Evolutionary conservation across 176 grass and related monocot genomes (phyloP), one percentile per base, ranked within the genome.

Genomic region (Oryza longistaminata): DNA sequence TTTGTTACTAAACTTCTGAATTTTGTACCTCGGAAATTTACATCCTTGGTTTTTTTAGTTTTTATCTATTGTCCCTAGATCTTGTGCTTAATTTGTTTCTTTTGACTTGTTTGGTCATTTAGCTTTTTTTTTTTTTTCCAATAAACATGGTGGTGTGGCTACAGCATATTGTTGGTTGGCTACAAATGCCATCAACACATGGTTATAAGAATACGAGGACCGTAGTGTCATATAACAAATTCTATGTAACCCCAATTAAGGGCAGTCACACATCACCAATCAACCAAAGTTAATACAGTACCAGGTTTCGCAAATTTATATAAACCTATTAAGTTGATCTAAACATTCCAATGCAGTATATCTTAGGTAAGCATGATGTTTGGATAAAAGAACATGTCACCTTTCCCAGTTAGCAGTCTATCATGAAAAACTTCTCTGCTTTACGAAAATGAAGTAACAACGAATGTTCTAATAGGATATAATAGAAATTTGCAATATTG

Each of bases 21-120:
- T 19, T 55, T 81, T 81, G 52, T 70, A 43, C 46, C 52, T 68
- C 16, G 46, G 27, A 68, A 79, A 45, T 79, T 66, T 45, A 14
- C 15, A 45, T 4, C 60, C 39, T 79, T 45, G 66, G 44, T 31
- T 15, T 31, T 64, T 24, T 22, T 21, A 67, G 77, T 42, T 31
- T 80, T 40, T 34, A 62, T 45, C 25, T 34, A 12, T 68, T 49
- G 39, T 10, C 25, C 27, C 46, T 48, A 27, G 25, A 45, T 33
- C 77, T 48, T 80, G 24, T 31, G 64, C 66, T 34, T 33, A 39
- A 34, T 17, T 79, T 79, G 13, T 29, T 43, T 49, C 11, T 67
- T 48, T 31, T 67, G 42, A 35, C 50, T 49, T 58, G 16, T 58
- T 58, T 58, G 52, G 6, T 21, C 6, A 45, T 66, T 64, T 66